Evolutionary conservation across 495 filamentous ascomycete species (phyloP).

Genomic region (Lasiosphaeris hirsuta): DNA sequence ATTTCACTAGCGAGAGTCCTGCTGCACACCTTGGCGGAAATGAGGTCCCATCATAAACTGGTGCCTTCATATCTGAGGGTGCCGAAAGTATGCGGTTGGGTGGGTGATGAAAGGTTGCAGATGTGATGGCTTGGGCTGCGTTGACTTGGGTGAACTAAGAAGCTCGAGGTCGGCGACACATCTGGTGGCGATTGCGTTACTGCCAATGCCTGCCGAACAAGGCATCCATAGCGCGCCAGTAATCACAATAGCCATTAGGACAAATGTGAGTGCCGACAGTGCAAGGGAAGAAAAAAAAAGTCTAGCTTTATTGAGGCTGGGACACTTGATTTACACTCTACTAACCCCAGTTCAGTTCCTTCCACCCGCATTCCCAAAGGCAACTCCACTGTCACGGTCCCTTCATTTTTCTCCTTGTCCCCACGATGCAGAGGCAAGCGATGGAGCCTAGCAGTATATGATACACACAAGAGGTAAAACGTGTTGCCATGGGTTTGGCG

Average conservation of each 20-base stretch:
- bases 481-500: slow-evolving; percentile 6
- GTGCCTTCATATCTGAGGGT: background rate
- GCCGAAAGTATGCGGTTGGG: background rate
- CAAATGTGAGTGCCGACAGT: background rate
- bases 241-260: background rate
- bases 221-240: too few relatives aligned
- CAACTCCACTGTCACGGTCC: background rate
- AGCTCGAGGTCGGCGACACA: too few relatives aligned
- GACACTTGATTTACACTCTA: slow-evolving; percentile 40
- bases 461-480: slow-evolving; percentile 41
- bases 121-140: too few relatives aligned
- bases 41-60: too few relatives aligned
- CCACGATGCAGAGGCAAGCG: slow-evolving; percentile 34
- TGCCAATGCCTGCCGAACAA: too few relatives aligned
- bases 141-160: too few relatives aligned
- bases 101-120: background rate
- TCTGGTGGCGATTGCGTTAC: too few relatives aligned
- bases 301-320: slow-evolving; percentile 34
- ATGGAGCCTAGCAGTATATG: slow-evolving; percentile 39
- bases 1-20: too few relatives aligned
- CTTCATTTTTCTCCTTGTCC: slow-evolving; percentile 24
- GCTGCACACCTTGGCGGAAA: too few relatives aligned
- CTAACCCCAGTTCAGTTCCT: slow-evolving; percentile 18
- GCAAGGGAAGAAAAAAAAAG: slow-evolving; percentile 19
- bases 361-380: slow-evolving; percentile 6